phyloP scores from a whole-genome alignment of 148 eudicot species.

The Rhododendron henanense region DNA sequence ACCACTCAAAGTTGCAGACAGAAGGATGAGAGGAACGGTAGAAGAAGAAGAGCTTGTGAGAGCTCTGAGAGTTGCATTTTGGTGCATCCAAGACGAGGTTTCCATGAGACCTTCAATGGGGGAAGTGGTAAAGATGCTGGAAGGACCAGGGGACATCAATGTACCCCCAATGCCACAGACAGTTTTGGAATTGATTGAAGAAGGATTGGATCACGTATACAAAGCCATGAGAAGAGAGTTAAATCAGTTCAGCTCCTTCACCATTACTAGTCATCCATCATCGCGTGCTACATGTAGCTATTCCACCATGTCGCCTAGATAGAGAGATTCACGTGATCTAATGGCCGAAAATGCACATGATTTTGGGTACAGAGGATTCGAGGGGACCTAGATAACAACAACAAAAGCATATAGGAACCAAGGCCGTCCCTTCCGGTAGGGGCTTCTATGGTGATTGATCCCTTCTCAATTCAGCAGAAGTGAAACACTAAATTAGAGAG shows the following conservation, averaged over 20 bases:
- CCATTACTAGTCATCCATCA: slow-evolving; percentile 54
- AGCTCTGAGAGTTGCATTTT: slow-evolving; percentile 67
- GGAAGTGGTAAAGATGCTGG: slow-evolving; percentile 88
- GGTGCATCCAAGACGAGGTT: slow-evolving; percentile 96
- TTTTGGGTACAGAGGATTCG: neutral
- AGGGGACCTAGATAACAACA: slow-evolving; percentile 26
- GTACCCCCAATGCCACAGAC: slow-evolving; percentile 88
- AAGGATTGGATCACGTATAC: slow-evolving; percentile 84
- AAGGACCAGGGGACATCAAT: slow-evolving; percentile 66
- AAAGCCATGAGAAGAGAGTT: slow-evolving; percentile 85
- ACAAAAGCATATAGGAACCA: neutral
- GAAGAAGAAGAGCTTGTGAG: slow-evolving; percentile 62
- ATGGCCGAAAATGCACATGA: neutral
- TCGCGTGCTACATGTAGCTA: slow-evolving; percentile 87
- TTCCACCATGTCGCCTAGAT: slow-evolving; percentile 87
- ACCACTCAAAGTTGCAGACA: slow-evolving; percentile 64
- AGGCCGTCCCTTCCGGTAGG: neutral
- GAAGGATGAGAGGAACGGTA: slow-evolving; percentile 51
- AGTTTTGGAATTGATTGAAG: slow-evolving; percentile 79
- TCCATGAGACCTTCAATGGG: slow-evolving; percentile 85
- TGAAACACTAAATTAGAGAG: neutral
- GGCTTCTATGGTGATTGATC: neutral
- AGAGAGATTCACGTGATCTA: neutral
- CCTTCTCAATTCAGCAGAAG: neutral
- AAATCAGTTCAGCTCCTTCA: slow-evolving; percentile 63